A percentile compares a stretch with the other conserved stretches of the same genome.
Evolutionary conservation across 2,329 filamentous ascomycete genomes (phyloP).

Genomic region (Onygenales sp.): DNA sequence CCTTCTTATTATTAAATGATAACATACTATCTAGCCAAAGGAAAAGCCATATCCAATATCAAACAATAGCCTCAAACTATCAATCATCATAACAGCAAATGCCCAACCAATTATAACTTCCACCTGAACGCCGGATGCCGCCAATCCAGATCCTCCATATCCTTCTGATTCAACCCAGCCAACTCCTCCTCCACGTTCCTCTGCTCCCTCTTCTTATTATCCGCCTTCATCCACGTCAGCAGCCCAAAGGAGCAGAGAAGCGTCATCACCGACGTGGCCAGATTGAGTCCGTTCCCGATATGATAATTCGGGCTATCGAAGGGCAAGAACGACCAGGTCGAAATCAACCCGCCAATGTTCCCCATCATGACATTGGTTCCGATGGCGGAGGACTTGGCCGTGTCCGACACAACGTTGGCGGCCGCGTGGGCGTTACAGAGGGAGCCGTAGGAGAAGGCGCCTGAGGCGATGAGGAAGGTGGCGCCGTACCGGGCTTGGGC

Average conservation of each 20-base stretch:
- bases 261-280: conserved; percentile 51
- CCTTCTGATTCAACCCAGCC: conserved; percentile 41
- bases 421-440: conserved; percentile 7
- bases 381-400: conserved; percentile 9
- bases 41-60: not conserved
- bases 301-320: conserved; percentile 54
- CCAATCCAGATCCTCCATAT: conserved; percentile 56
- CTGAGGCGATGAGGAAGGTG: conserved; percentile 8
- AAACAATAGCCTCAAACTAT: not conserved
- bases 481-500: conserved; percentile 7
- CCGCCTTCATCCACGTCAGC: conserved; percentile 51
- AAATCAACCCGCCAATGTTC: conserved; percentile 9
- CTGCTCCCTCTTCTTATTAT: conserved; percentile 51
- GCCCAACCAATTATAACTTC: conserved; percentile 32
- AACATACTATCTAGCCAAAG: no score
- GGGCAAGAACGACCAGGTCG: conserved; percentile 10
- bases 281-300: conserved; percentile 63
- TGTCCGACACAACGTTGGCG: conserved; percentile 9
- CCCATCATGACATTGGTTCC: conserved; percentile 9
- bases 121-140: conserved; percentile 57
- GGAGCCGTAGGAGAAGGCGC: conserved; percentile 6
- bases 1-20: no score
- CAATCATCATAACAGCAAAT: not conserved
- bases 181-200: conserved; percentile 48
- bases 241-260: conserved; percentile 43